phyloP scores from a whole-genome alignment of 148 eudicot species.

The Camellia japonica region DNA sequence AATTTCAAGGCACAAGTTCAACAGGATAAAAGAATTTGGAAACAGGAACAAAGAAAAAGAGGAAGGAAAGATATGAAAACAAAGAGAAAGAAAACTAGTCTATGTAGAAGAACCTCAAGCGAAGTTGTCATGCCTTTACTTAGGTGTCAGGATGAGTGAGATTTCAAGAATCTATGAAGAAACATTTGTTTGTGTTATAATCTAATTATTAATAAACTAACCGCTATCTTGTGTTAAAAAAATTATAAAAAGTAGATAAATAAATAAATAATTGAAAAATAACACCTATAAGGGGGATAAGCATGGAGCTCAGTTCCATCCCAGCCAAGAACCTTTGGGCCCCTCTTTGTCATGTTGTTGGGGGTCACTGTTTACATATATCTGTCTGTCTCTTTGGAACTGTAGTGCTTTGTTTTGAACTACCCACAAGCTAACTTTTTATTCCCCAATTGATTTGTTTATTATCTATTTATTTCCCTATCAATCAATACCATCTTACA shows the following conservation, averaged over 20 bases:
- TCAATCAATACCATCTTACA: slow-evolving; percentile 14
- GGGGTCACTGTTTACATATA: slow-evolving; percentile 27
- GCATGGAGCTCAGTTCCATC: slow-evolving; percentile 20
- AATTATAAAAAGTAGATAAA: too few relatives aligned
- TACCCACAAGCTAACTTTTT: slow-evolving; percentile 19
- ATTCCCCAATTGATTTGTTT: slow-evolving; percentile 9
- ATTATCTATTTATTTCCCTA: slow-evolving; percentile 13
- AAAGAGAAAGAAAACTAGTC: background rate
- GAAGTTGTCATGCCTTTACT: too few relatives aligned
- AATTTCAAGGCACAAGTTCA: too few relatives aligned
- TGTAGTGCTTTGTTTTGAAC: slow-evolving; percentile 25
- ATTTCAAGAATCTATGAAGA: too few relatives aligned
- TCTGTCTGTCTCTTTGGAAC: slow-evolving; percentile 21
- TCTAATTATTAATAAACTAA: too few relatives aligned
- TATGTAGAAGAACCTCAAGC: slow-evolving; percentile 2
- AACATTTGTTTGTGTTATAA: too few relatives aligned
- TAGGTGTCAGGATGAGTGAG: too few relatives aligned
- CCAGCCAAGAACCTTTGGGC: slow-evolving; percentile 11
- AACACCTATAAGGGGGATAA: slow-evolving; percentile 16
- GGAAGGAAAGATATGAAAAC: too few relatives aligned
- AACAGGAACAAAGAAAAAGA: too few relatives aligned
- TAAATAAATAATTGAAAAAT: too few relatives aligned
- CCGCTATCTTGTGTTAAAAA: too few relatives aligned
- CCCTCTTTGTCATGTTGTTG: slow-evolving; percentile 36
- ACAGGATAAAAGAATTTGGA: too few relatives aligned